Base-by-base conservation (phyloP, 208 protist species). In the Acanthamoeba healyi region DNA sequence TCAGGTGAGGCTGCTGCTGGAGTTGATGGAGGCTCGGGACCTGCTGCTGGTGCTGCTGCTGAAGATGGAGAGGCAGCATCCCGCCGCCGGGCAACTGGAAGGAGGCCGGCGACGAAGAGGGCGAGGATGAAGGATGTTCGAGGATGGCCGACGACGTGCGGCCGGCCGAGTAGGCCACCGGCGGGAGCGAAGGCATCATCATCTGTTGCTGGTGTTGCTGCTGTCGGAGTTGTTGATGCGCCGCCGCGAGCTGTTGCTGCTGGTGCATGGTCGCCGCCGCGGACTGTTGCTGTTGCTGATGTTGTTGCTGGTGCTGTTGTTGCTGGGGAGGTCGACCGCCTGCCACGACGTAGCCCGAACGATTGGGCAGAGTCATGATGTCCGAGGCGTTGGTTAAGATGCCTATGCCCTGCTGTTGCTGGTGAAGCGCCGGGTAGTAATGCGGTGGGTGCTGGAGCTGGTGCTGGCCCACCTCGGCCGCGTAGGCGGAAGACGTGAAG, bases 321-420 rank as follows among this genome's bases (percentile, higher is more conserved):
- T 82, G 70, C 38, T 10, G n/a, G 10, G 70, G 72, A 58, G 77
- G 42, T 19, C 77, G 77, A 4, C 34, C 29, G 15, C 32, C 65
- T 0, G 44, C 77, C 38, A 58, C 46, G 44, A 86, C 77, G 44
- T 86, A 86, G 44, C 77, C 77, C 29, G 44, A 49, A 2, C 77
- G 77, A 44, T 86, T 86, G 38, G 77, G 77, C 44, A 86, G 44
- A 4, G 77, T 86, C 77, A 86, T 86, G 77, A 58, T 32, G 77
- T 86, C 70, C 19, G 70, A 49, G 5, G 70, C 38, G 40, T 34
- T 86, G 46, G 44, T 86, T 5, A 49, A 38, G 77, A 86, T 38
- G 44, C 22, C 5, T 40, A 58, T 58, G 26, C 44, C 77, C 29
- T 86, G 40, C 29, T 51, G 77, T 19, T 86, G 77, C 2, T 26